Evolutionary conservation across 768 basidiomycete species (phyloP).

Genomic region (Trametes coccinea): DNA sequence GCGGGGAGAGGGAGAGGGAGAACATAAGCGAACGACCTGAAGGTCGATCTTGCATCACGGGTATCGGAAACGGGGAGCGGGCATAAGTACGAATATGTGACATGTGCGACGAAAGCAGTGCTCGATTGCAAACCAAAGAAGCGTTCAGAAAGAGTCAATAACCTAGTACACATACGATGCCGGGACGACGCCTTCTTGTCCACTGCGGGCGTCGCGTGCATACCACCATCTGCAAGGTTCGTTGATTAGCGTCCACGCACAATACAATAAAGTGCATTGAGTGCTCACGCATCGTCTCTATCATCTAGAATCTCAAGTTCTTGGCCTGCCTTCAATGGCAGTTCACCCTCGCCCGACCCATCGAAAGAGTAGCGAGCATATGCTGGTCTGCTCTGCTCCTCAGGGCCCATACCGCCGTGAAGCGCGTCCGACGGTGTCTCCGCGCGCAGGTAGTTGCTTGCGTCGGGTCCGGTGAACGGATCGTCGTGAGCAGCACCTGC

Average conservation of each 20-base stretch:
- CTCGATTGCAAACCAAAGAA: constrained; percentile 21
- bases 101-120: constrained; percentile 28
- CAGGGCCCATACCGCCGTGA: constrained; percentile 57
- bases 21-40: constrained; percentile 36
- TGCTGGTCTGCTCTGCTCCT: constrained; percentile 72
- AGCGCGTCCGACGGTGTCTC: constrained; percentile 80
- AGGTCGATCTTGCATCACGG: constrained; percentile 41
- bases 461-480: constrained; percentile 67
- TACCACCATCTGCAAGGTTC: constrained; percentile 83
- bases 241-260: constrained; percentile 1
- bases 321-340: constrained; percentile 64
- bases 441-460: constrained; percentile 74
- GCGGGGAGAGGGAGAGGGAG: not conserved
- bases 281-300: constrained; percentile 71
- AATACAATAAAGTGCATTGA: not conserved
- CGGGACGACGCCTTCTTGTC: constrained; percentile 87
- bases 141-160: constrained; percentile 14
- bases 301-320: constrained; percentile 81
- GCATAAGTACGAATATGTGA: constrained; percentile 25
- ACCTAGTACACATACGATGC: constrained; percentile 85
- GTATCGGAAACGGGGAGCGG: constrained; percentile 31
- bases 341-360: constrained; percentile 75
- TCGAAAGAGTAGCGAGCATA: constrained; percentile 85
- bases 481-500: constrained; percentile 41
- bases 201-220: constrained; percentile 75